These are phyloP conservation scores for Mycothermus thermophilus DNA, from an alignment of 495 filamentous ascomycete species.

Conservation along the genomic window DNA sequence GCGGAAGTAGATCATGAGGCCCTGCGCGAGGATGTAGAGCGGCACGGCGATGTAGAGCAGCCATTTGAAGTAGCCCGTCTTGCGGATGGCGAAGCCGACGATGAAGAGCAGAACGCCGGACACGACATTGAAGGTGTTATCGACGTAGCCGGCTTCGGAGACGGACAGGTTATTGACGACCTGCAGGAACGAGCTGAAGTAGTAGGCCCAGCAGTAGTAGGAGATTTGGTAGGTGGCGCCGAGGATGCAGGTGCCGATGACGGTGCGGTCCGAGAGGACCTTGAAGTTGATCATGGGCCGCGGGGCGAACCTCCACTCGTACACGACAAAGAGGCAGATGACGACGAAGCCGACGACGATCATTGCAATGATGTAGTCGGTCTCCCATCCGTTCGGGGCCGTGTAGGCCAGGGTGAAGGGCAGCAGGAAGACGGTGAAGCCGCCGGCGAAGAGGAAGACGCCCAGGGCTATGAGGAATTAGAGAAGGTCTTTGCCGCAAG, in stretches of 20 bases:
- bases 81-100: slow-evolving; percentile 46
- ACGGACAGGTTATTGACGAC: slow-evolving; percentile 42
- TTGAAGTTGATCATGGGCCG: slow-evolving; percentile 42
- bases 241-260: slow-evolving; percentile 43
- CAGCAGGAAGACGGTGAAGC: slow-evolving; percentile 46
- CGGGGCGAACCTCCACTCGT: slow-evolving; percentile 39
- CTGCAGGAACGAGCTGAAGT: slow-evolving; percentile 44
- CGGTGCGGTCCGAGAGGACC: slow-evolving; percentile 44
- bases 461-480: slow-evolving; percentile 27
- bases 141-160: slow-evolving; percentile 36
- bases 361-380: slow-evolving; percentile 41
- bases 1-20: slow-evolving; percentile 64
- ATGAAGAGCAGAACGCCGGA: slow-evolving; percentile 42
- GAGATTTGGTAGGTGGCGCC: slow-evolving; percentile 37
- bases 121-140: slow-evolving; percentile 29
- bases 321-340: slow-evolving; percentile 41
- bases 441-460: slow-evolving; percentile 37
- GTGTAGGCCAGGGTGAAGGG: slow-evolving; percentile 41
- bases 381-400: slow-evolving; percentile 33
- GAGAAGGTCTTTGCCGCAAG: not conserved
- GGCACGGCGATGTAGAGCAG: slow-evolving; percentile 43
- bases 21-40: slow-evolving; percentile 43
- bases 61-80: slow-evolving; percentile 45
- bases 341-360: slow-evolving; percentile 41
- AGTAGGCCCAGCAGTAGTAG: slow-evolving; percentile 44